Base-by-base conservation (phyloP, 257 asterid species). In the Nicotiana attenuata region DNA sequence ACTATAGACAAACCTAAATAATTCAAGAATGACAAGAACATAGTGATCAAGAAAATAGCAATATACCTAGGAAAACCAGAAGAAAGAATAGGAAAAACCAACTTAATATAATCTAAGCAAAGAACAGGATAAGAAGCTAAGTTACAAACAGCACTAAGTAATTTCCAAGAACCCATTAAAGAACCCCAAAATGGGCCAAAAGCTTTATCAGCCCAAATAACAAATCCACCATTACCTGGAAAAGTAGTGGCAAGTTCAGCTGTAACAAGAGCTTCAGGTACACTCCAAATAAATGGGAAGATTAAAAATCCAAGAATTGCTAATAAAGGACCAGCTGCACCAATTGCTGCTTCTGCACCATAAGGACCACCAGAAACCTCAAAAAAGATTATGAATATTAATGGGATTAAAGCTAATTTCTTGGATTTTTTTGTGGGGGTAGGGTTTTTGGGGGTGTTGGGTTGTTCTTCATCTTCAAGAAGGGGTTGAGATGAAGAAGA, bases 181-280 rank as follows among this genome's bases (percentile, higher is more conserved):
- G 93, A 89, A 15, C 94, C 94, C 87, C 87, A 88, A 83, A 91
- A 91, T 63, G 94, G 90, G 16, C 94, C 94, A 80, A 91, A 91
- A 15, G 94, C 93, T 69, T 81, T 76, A 64, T 89, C 79, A 16
- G 93, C 94, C 94, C 94, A 91, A 7, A 91, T 84, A 0, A 89
- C 93, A 76, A 88, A 91, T 0, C 92, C 94, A 20, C 94, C 94
- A 82, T 91, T 91, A 17, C 94, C 94, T 20, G 94, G 94, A 29
- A 82, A 91, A 7, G 90, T 63, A 33, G 94, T 91, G 82, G 94
- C 87, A 71, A 91, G 92, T 83, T 89, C 92, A 50, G 94, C 94
- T 20, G 92, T 89, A 13, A 89, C 80, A 6, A 89, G 92, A 56
- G 89, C 91, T 52, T 88, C 92, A 3, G 92, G 90, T 1, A 89